These are phyloP conservation scores for Gelatoporia subvermispora DNA, from an alignment of 768 basidiomycete genomes.

Conservation along the genomic window DNA sequence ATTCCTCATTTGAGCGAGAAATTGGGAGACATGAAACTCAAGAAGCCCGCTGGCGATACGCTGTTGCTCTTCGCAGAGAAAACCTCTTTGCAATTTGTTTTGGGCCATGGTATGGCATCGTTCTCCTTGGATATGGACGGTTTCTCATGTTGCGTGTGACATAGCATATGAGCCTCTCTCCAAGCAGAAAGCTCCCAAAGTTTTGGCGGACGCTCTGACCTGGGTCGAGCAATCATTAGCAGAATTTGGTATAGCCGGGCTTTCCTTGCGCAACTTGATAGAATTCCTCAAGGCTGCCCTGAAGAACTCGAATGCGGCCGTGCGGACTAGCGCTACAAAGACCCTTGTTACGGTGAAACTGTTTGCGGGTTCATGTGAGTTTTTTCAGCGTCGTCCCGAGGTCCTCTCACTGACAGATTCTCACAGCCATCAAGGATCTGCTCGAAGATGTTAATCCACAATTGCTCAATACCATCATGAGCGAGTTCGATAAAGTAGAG, in stretches of 20 bases:
- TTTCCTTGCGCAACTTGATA: conserved; percentile 79
- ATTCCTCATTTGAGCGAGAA: conserved; percentile 87
- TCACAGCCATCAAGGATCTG: conserved; percentile 81
- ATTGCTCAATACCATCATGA: conserved; percentile 81
- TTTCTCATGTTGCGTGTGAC: conserved; percentile 13
- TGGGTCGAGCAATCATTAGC: conserved; percentile 85
- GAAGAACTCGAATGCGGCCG: conserved; percentile 91
- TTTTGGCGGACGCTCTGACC: conserved; percentile 80
- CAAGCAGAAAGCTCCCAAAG: conserved; percentile 97
- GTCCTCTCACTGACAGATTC: conserved; percentile 1
- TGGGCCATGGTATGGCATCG: conserved; percentile 70
- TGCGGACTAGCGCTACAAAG: conserved; percentile 91
- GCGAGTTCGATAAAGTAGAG: conserved; percentile 92
- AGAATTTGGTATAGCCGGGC: conserved; percentile 89
- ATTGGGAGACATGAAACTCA: conserved; percentile 92
- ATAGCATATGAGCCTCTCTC: conserved; percentile 88
- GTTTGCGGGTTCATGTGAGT: conserved; percentile 83
- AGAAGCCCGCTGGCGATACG: conserved; percentile 92
- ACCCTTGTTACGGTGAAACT: conserved; percentile 85
- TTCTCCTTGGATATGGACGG: conserved; percentile 2
- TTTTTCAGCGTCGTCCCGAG: background rate
- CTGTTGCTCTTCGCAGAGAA: conserved; percentile 84
- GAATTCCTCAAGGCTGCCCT: conserved; percentile 85
- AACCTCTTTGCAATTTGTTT: conserved; percentile 90
- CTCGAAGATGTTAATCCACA: conserved; percentile 94